Evolutionary conservation across 371 early-diverging fungal genomes (phyloP), one percentile per base, ranked within the genome.

Genomic region (Apophysomyces sp.): DNA sequence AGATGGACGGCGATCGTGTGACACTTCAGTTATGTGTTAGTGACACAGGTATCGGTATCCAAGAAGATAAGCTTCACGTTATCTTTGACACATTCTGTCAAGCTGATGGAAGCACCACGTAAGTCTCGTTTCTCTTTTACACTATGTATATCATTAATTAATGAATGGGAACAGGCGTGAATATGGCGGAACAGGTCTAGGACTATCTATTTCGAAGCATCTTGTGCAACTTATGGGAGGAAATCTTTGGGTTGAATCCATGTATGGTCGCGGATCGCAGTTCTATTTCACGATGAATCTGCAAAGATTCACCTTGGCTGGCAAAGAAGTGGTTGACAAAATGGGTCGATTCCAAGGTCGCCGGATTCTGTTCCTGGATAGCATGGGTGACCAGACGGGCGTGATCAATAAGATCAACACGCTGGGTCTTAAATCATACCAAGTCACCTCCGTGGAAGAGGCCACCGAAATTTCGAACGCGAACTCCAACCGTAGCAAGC

Each of bases 41-140:
- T 26, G 95, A 95, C 65, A 90, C 90, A 0, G 96, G 96, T 32
- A 93, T 94, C 28, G 96, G 94, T n/a, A 94, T 94, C 61, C 77
- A 86, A 51, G 81, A 85, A 39, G 89, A 90, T 54, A 90, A 87
- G 64, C 74, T 89, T 49, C 76, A 83, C 52, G 73, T 85, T 18
- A 88, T 94, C 18, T 95, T 95, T 66, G 88, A 89, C 52, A 90
- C 91, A 4, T 95, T 91, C 69, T 78, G 87, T 52, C 94, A 92
- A 68, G 94, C 91, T 1, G 91, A 89, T 62, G 89, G 91, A 8
- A 86, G 87, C 18, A 93, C 92, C 1, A 90, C 90, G 81, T 77
- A 72, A 75, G 74, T 64, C 24, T 24, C 5, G 11, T 26, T 51
- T n/a, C 9, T 44, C 21, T 44, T 18, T 5, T n/a, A 6, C 0